Percentiles rank a stretch among this genome's conserved stretches.
phyloP scores from a whole-genome alignment of 148 eudicot genomes.

The Chenopodium formosanum region DNA sequence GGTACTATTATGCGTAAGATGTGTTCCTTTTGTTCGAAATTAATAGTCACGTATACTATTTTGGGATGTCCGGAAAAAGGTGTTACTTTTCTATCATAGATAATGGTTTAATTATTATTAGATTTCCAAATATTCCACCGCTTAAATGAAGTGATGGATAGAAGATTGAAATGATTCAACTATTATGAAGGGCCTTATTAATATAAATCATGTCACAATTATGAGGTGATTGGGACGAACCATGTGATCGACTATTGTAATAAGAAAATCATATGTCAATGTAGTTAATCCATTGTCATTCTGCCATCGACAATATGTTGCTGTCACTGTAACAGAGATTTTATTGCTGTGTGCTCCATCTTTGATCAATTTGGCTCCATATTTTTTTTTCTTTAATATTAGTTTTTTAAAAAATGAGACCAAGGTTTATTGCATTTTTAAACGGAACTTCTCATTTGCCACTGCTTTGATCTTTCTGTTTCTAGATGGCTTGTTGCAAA shows the following conservation, averaged over 20 bases:
- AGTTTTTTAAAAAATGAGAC: too few relatives aligned
- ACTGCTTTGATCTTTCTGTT: not conserved
- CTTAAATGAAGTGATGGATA: not conserved
- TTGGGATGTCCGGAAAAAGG: not conserved
- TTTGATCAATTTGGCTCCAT: too few relatives aligned
- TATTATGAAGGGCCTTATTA: not conserved
- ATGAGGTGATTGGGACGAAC: not conserved
- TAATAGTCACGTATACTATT: not conserved
- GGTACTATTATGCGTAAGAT: not conserved
- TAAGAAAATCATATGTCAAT: too few relatives aligned
- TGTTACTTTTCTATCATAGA: not conserved
- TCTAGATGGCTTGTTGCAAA: not conserved
- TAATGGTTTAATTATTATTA: too few relatives aligned
- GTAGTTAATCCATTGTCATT: too few relatives aligned
- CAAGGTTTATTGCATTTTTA: too few relatives aligned
- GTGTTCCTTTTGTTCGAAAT: not conserved
- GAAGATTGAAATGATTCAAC: not conserved
- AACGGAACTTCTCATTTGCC: too few relatives aligned
- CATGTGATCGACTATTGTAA: not conserved
- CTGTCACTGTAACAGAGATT: not conserved
- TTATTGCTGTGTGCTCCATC: not conserved
- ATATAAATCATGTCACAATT: not conserved
- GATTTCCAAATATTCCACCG: not conserved
- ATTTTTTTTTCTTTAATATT: too few relatives aligned
- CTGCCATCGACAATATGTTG: not conserved